Base-by-base conservation (phyloP, 805 yeast genomes). In the Suhomyces sp. region DNA sequence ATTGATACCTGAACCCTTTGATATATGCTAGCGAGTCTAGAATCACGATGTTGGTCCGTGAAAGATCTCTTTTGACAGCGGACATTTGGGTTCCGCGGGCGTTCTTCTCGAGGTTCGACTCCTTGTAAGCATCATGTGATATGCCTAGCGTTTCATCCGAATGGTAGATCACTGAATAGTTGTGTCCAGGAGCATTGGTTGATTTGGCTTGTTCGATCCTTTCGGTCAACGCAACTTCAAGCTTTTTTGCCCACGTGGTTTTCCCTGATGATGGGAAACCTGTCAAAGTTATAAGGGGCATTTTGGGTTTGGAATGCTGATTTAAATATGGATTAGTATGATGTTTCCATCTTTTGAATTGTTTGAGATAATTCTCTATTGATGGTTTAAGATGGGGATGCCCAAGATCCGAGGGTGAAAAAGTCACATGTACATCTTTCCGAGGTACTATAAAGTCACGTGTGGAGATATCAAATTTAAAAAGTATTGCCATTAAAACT, bases 1-100 rank as follows among this genome's bases (percentile, higher is more conserved):
- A 68, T 60, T 93, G 98, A 60, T 93, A 93, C 41, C 98, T 69
- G 57, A 90, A 88, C 0, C 98, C 98, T 54, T 93, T 93, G 50
- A 93, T 93, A 56, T 93, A 93, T 25, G 86, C 80, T 50, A 88
- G 68, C 2, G 93, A 77, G 56, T 93, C 98, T 35, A 93, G 69
- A 12, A 93, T 79, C 1, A 93, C 97, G 19, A 93, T 71, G 14
- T 76, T 80, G 19, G 73, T 66, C 25, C 81, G 72, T 1, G 84
- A 70, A 3, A 93, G 59, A 44, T 83, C 87, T 45, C 97, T 71
- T 51, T 88, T 87, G 12, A 91, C 93, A 0, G 95, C 96, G 0
- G 95, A 77, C 64, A 90, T 81, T 50, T 90, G 95, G 18, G 76
- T 72, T 0, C 95, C 95, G 33, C 98, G 71, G 0, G 87, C 79